These are phyloP conservation scores for Lactifluus rugatus DNA, from an alignment of 768 basidiomycete genomes.

Conservation along the genomic window DNA sequence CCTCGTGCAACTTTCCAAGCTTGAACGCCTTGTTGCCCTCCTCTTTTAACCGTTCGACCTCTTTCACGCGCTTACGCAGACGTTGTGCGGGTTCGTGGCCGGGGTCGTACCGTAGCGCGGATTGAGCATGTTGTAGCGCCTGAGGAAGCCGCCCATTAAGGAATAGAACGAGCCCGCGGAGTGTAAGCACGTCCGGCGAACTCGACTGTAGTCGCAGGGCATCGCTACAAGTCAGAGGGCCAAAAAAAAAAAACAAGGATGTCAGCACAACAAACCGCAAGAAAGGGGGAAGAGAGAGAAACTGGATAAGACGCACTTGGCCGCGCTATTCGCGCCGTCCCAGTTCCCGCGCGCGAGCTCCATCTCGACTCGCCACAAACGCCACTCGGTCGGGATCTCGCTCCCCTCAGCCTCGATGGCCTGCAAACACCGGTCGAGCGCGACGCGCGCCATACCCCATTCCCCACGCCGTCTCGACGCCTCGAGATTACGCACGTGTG, in stretches of 20 bases:
- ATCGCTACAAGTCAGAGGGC: constrained; percentile 37
- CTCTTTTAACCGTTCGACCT: constrained; percentile 75
- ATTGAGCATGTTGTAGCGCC: constrained; percentile 58
- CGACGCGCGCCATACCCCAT: constrained; percentile 72
- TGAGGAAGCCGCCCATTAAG: constrained; percentile 59
- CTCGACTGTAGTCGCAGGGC: constrained; percentile 61
- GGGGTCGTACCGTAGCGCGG: constrained; percentile 71
- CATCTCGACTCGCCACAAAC: constrained; percentile 68
- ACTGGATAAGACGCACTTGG: constrained; percentile 52
- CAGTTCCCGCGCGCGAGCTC: constrained; percentile 60
- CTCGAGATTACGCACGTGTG: constrained; percentile 57
- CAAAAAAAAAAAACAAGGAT: not conserved
- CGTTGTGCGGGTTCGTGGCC: constrained; percentile 60
- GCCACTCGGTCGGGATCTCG: constrained; percentile 72
- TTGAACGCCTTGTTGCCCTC: constrained; percentile 79
- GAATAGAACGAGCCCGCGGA: constrained; percentile 76
- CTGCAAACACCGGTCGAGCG: constrained; percentile 68
- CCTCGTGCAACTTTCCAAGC: constrained; percentile 44
- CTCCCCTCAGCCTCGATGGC: constrained; percentile 66
- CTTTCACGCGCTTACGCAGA: constrained; percentile 69
- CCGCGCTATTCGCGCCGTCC: constrained; percentile 66
- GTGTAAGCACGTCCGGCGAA: constrained; percentile 68
- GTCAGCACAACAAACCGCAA: not conserved
- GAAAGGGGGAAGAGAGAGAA: not conserved
- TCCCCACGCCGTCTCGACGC: constrained; percentile 47